Evolutionary conservation across 345 rosid genomes (phyloP), one percentile per base, ranked within the genome.

Genomic region (Pugionium cornutum): DNA sequence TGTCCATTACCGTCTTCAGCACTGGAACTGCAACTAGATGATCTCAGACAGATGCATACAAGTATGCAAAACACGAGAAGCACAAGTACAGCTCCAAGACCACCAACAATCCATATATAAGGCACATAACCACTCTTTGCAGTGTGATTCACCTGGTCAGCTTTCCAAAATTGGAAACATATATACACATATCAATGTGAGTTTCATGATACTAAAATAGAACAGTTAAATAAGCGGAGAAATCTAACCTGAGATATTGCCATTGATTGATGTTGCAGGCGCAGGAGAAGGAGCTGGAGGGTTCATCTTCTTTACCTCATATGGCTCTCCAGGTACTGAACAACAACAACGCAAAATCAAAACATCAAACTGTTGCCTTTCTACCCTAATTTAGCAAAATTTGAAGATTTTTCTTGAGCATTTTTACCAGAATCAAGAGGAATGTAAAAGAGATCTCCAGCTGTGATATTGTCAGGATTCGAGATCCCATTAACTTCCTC

Each of bases 291-390:
- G 84, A 40, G 84, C 79, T 28, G 85, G 83, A 66, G 82, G 70
- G 54, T 53, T 62, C 5, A 31, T 75, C 33, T 70, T 80, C 67
- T 80, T 77, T 67, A 69, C 32, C 26, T 80, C 83, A 80, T 84
- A 87, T 44, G 94, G 87, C 73, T 76, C 89, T 46, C 98, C 98
- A 68, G 98, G 97, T 84, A 77, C 98, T 92, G 64, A 0, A 62
- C 47, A 75, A 69, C 41, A 73, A 10, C 46, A 48, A 18, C 18
- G 18, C 18, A 65, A 58, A 1, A 45, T 8, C 50, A 31, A 37
- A 11, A 56, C 53, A 64, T 5, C 55, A 73, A 52, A 34, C 3
- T 42, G 65, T 41, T 29, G 0, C 56, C 37, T 32, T 55, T 7
- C 7, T 30, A 3, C 57, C 27, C 59, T 54, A 73, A 45, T 3